Evolutionary conservation across 2,329 filamentous ascomycete genomes (phyloP), one percentile per base, ranked within the genome.

Genomic region (Plenodomus biglobosus): DNA sequence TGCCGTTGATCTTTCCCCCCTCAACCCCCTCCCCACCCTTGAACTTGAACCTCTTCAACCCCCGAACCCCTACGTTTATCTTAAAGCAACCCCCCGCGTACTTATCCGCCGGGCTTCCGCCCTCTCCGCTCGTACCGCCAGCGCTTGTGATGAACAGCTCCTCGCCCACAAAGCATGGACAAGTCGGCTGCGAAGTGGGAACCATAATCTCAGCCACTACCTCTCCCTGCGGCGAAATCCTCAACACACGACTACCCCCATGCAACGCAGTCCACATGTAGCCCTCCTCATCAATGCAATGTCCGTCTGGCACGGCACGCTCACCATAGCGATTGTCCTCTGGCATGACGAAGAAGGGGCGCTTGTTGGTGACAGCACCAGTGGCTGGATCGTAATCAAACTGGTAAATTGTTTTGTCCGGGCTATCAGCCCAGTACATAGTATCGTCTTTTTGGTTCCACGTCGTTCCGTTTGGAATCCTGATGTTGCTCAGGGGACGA

Each of bases 211-310:
- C 82, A 6, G 88, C 90, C 4, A 92, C 77, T 22, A 95, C 73
- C 62, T 85, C 76, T 2, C 90, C 90, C 42, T 80, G 71, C 3
- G 85, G 82, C 40, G 81, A 83, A 64, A 96, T 86, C 68, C 87
- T 84, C 56, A 95, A 75, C 19, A 96, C 88, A 51, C 84, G 82
- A 50, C 82, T 78, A 53, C 87, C 88, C 44, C 90, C 90, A 66
- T 90, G 94, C n/a, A 94, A 78, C 7, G 90, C 88, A 52, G 88
- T 85, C 92, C 92, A 96, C 63, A 96, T 79, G 74, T 87, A 86
- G n/a, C 90, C 91, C 45, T 95, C 84, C 37, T 80, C 81, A 66
- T 96, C 92, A 63, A 95, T 82, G 53, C 86, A 85, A 73, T 92
- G 92, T 2, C 92, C 92, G 71, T 96, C 92, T 1, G 90, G 90